phyloP scores from a whole-genome alignment of 805 yeast species.

The Lipomyces anomalus region DNA sequence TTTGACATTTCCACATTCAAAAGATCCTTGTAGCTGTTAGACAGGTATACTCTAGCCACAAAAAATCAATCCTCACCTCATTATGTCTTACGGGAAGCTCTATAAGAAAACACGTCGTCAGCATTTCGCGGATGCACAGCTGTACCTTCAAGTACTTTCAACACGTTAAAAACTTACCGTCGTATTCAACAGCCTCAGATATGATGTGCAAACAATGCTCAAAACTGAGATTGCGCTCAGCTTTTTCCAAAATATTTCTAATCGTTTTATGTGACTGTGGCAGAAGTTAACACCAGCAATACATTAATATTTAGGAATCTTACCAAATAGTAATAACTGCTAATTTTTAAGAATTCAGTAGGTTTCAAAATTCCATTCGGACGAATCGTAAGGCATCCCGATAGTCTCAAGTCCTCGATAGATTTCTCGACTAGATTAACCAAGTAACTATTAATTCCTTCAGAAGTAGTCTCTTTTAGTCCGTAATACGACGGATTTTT shows the following conservation, averaged over 20 bases:
- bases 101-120: too few relatives aligned
- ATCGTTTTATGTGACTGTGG: constrained; percentile 87
- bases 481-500: constrained; percentile 75
- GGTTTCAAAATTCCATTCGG: constrained; percentile 44
- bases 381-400: constrained; percentile 56
- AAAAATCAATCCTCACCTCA: too few relatives aligned
- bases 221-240: constrained; percentile 43
- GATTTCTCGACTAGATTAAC: constrained; percentile 57
- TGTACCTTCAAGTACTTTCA: too few relatives aligned
- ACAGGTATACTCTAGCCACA: constrained; percentile 50
- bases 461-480: constrained; percentile 56
- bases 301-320: too few relatives aligned
- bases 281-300: too few relatives aligned
- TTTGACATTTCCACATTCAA: constrained; percentile 79
- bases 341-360: constrained; percentile 76
- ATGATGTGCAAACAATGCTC: constrained; percentile 58
- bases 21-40: constrained; percentile 86
- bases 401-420: constrained; percentile 59
- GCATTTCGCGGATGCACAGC: too few relatives aligned
- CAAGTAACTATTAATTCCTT: constrained; percentile 34
- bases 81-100: too few relatives aligned
- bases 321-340: constrained; percentile 91
- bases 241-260: constrained; percentile 55
- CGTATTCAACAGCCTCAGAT: constrained; percentile 70
- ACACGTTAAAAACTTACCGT: constrained; percentile 36